Conservation (phyloP, 2,329 filamentous ascomycete genomes). For the Hirsutella minnesotensis region DNA sequence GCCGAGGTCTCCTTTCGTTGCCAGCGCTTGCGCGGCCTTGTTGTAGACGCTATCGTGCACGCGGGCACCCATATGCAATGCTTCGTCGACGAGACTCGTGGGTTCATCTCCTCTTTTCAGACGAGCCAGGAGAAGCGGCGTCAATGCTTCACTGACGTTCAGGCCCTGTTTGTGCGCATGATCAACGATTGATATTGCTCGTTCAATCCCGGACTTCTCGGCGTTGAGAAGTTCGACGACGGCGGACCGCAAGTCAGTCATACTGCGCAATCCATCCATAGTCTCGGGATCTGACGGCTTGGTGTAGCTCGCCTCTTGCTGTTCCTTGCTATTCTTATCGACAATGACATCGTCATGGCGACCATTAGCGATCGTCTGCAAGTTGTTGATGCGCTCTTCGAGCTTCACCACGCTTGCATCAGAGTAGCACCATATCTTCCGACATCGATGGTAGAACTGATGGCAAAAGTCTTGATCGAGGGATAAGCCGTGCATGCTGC, state of each 20-base stretch:
- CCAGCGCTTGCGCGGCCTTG: constrained; percentile 20
- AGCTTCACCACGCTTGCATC: constrained; percentile 12
- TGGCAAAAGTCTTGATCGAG: constrained; percentile 18
- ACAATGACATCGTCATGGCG: not conserved
- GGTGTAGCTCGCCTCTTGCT: not conserved
- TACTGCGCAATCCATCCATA: not conserved
- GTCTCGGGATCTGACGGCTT: not conserved
- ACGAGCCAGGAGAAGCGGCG: constrained; percentile 25
- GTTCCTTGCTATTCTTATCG: not conserved
- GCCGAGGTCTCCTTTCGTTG: constrained; percentile 14
- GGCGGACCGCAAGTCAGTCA: constrained; percentile 29
- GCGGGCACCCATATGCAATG: constrained; percentile 14
- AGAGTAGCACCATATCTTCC: constrained; percentile 21
- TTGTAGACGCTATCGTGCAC: constrained; percentile 25
- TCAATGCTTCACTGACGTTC: constrained; percentile 28
- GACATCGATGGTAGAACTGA: constrained; percentile 15
- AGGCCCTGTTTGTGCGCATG: constrained; percentile 25
- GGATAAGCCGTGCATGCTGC: constrained; percentile 14
- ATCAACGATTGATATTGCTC: constrained; percentile 27
- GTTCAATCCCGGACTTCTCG: constrained; percentile 14
- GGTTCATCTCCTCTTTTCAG: constrained; percentile 21
- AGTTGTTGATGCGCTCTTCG: not conserved
- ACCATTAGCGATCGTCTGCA: not conserved
- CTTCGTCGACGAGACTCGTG: constrained; percentile 13
- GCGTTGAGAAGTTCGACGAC: constrained; percentile 29